Evolutionary conservation across 1,284 basidiomycete species (phyloP), one percentile per base, ranked within the genome.

Genomic region (Cutaneotrichosporon sp.): DNA sequence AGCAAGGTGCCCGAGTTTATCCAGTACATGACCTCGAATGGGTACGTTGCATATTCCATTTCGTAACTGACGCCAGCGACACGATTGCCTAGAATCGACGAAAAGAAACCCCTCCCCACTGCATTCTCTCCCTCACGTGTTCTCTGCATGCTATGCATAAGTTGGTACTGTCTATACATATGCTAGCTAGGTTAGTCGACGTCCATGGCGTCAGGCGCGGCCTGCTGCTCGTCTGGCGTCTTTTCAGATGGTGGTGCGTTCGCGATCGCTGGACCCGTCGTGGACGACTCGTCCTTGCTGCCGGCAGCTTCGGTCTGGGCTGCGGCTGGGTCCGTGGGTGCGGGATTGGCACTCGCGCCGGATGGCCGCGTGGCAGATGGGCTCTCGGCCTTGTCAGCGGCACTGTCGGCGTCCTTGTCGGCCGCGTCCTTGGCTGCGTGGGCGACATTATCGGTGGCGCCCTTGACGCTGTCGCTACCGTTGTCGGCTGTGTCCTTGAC

Each of bases 1-100:
- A 51, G 48, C 41, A 51, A 49, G 45, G 48, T 72, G 17, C 41
- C 47, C 38, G 56, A 61, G 38, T 76, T 76, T 58, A 58, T 68
- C 22, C 58, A 64, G 49, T 76, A 67, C 66, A 71, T 76, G 62
- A 36, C 30, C 42, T 46, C 65, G 26, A 72, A 72, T 49, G 68
- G 69, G 66, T 56, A 14, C 51, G 54, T 17, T 17, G 9, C 20
- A 8, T 13, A 9, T 8, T 1, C 3, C 5, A n/a, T 30, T 3
- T 1, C n/a, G n/a, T 2, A 38, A 37, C 52, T 45, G 36, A 43
- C 34, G 7, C 12, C 46, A 54, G 46, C 34, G 44, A 46, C 39
- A 40, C 17, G 23, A 45, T 55, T 41, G 54, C 41, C 34, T 55
- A 55, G 48, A 54, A 23, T 18, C 14, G 12, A 26, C 20, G 7